Base-by-base conservation (phyloP, 192 early-diverging fungal genomes). In the Entophlyctis helioformis region DNA sequence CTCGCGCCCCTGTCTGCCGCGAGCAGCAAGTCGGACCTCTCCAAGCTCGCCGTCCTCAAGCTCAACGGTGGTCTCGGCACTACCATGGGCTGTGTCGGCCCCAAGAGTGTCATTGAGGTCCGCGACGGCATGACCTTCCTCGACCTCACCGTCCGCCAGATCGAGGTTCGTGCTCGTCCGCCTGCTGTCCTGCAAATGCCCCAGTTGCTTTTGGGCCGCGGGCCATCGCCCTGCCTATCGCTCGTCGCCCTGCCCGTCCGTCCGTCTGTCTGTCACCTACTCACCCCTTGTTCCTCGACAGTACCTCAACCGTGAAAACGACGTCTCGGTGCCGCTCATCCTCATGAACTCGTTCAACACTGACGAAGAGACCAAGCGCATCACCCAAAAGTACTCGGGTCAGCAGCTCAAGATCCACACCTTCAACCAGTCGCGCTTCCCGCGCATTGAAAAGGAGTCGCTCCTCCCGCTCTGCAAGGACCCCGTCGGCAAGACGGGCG, bases 301-400 rank as follows among this genome's bases (percentile, higher is more conserved):
- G 85, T 88, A 92, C 52, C 68, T 96, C 40, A 98, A 98, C 76
- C 78, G 76, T 42, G 68, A 77, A 21, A 76, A 92, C 61, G 76
- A 84, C 41, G 90, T 93, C 46, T 76, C 83, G 38, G 93, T 98
- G 8, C 96, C 96, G 3, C 81, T 96, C 53, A 94, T 98, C 46
- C 74, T 96, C 39, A 98, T 98, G 96, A 98, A 98, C 76, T 98
- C 96, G n/a, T 96, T 98, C 80, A 98, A 98, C 68, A 98, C 96
- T 3, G 93, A 98, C 62, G 83, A 85, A 13, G 96, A 98, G 60
- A 98, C 96, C 36, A 75, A 81, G 60, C 83, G 89, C 46, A 92
- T 98, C 64, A 88, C 96, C 54, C 96, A 96, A 80, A 98, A 98
- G 66, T 96, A 98, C 73, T 77, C 70, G 40, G 75, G 69, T 29